Evolutionary conservation across 2,329 filamentous ascomycete genomes (phyloP), one percentile per base, ranked within the genome.

Genomic region (Stemphylium vesicarium): DNA sequence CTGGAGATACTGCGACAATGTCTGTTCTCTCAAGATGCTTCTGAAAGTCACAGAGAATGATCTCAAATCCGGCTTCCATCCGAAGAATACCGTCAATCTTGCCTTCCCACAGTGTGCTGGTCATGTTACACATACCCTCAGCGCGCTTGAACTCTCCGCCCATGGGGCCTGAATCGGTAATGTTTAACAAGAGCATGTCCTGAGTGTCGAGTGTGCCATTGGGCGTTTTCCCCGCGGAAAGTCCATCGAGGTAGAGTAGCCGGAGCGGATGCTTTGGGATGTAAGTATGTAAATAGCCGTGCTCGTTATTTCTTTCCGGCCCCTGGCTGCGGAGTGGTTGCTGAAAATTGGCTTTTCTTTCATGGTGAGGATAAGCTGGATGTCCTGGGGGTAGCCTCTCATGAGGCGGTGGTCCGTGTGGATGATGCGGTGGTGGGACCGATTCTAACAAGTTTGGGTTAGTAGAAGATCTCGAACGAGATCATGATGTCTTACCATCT

Each of bases 51-150:
- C 88, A 91, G 16, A 88, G 77, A 44, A 91, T 88, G 48, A 89
- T 79, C 71, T 91, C 88, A 60, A 90, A 90, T 0, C 88, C 88
- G 15, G 82, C 81, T 66, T 91, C 88, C 81, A 87, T 87, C 10
- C 88, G 82, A 2, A 91, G 72, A 18, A 90, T 78, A 0, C 86
- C 87, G 63, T 90, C 84, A n/a, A 89, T 76, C 12, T 75, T 74
- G 26, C 69, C 70, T 11, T 79, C 9, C 83, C 83, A 87, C 70
- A 84, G 49, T 64, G 72, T 54, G 39, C 72, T 9, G 0, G 83
- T 79, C 9, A 88, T 62, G 0, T 79, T 71, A 69, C 89, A 91
- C 1, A 90, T 72, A 1, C 79, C 77, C 1, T 63, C 43, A 0
- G 86, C 87, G 6, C 88, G 83, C 2, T 73, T 69, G 4, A 57